Conservation (phyloP, 306 rosid species). For the Sicyos edulis region DNA sequence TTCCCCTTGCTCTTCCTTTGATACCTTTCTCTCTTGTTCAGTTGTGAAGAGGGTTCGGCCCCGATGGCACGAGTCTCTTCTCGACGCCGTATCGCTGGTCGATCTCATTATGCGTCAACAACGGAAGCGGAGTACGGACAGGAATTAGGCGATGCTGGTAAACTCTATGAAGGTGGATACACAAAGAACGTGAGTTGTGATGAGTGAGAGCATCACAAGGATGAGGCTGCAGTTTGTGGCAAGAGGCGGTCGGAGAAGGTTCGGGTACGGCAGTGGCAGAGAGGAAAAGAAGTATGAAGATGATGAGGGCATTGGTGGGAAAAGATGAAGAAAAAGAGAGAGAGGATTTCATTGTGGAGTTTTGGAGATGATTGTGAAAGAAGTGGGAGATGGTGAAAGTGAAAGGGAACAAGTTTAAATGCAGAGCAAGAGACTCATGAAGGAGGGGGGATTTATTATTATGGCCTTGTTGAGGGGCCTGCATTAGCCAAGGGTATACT, state of each 20-base stretch:
- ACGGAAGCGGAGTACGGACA: constrained; percentile 23
- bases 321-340: constrained; percentile 33
- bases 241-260: neutral
- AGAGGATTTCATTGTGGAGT: constrained; percentile 47
- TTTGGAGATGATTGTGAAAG: neutral
- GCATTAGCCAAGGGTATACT: no score
- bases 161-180: constrained; percentile 44
- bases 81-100: constrained; percentile 75
- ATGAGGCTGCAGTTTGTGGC: constrained; percentile 17
- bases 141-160: constrained; percentile 18
- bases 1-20: neutral
- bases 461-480: no score
- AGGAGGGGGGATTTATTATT: neutral
- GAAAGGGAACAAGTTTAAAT: constrained; percentile 43
- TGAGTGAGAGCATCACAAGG: constrained; percentile 53
- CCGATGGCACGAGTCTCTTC: constrained; percentile 87
- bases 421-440: constrained; percentile 15
- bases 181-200: constrained; percentile 52
- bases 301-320: constrained; percentile 14
- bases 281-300: constrained; percentile 23
- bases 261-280: neutral
- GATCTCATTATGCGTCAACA: constrained; percentile 24
- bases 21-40: constrained; percentile 23
- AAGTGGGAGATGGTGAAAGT: constrained; percentile 37
- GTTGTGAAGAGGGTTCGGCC: constrained; percentile 98